Evolutionary conservation across 164 flowering plant genomes (phyloP).

Genomic region (Tetracentron sinense): DNA sequence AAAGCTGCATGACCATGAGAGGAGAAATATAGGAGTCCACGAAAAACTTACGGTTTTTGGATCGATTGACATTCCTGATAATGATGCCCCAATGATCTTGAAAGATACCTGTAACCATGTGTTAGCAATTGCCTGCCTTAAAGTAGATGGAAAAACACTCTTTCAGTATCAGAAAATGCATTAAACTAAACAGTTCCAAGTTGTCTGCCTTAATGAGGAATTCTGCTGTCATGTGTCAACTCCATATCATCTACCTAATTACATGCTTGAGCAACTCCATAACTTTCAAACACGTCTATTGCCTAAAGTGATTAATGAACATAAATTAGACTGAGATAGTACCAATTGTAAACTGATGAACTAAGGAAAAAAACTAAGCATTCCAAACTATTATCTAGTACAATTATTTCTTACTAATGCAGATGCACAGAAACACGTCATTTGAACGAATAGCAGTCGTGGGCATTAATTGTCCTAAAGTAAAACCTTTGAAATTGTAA

Average conservation of each 20-base stretch:
- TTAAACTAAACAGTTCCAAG: neutral
- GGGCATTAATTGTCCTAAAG: no score
- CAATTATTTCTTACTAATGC: no score
- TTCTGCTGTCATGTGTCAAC: neutral
- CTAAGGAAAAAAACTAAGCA: no score
- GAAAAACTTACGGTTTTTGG: conserved; percentile 78
- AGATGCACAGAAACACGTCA: no score
- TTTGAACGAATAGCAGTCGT: no score
- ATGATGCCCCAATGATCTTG: conserved; percentile 74
- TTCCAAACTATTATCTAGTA: no score
- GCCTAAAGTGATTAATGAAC: neutral
- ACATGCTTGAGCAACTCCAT: neutral
- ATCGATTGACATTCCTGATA: conserved; percentile 85
- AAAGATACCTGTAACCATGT: conserved; percentile 69
- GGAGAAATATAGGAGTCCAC: neutral
- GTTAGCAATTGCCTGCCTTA: conserved; percentile 9
- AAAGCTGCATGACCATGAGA: neutral
- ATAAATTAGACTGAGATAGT: no score
- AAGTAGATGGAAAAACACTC: neutral
- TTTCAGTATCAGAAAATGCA: neutral
- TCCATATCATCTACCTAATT: neutral
- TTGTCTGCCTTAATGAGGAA: neutral
- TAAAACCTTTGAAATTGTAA: no score
- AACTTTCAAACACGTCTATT: no score
- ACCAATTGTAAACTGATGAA: no score